Conservation (phyloP, 345 rosid species). For the Physaria fendleri region DNA sequence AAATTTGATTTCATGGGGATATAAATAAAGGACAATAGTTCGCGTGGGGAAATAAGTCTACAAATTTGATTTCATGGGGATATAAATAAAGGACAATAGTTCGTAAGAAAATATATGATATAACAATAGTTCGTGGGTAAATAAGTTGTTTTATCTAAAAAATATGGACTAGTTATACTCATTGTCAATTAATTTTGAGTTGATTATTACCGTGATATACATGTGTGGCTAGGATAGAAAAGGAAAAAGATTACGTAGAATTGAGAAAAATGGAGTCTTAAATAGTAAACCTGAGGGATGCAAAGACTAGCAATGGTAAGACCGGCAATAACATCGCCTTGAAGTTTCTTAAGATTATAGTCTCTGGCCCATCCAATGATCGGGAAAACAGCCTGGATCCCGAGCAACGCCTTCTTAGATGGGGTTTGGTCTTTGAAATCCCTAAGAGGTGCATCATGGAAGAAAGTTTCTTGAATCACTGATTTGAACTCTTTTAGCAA, state of each 20-base stretch:
- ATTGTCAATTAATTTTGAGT: no score
- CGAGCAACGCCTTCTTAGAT: constrained; percentile 49
- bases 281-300: constrained; percentile 70
- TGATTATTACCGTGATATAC: no score
- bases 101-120: no score
- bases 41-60: no score
- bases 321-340: constrained; percentile 81
- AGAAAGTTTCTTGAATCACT: constrained; percentile 64
- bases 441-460: constrained; percentile 83
- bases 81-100: no score
- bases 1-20: no score
- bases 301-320: constrained; percentile 97
- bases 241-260: not conserved
- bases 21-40: no score
- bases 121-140: no score
- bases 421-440: constrained; percentile 62
- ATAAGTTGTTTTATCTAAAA: no score
- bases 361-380: constrained; percentile 68
- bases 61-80: no score
- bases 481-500: constrained; percentile 49
- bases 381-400: constrained; percentile 73
- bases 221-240: not conserved
- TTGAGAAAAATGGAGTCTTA: not conserved
- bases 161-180: no score
- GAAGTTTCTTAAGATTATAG: constrained; percentile 48